Evolutionary conservation across 2,329 filamentous ascomycete genomes (phyloP), one percentile per base, ranked within the genome.

Genomic region (Didymella lethalis): DNA sequence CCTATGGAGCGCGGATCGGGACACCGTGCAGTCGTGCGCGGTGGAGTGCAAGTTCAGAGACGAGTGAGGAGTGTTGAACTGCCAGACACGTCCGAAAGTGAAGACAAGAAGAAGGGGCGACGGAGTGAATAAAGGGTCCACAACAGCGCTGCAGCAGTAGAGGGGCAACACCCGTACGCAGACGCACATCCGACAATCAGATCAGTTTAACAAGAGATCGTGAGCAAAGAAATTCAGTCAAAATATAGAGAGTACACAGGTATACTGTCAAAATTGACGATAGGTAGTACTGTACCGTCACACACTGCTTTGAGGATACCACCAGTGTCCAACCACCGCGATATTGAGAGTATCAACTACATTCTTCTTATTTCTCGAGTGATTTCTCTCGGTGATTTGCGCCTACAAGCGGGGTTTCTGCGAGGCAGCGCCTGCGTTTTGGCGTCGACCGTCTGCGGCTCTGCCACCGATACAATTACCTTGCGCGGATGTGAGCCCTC

Each of bases 341-440:
- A 10, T 23, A 16, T 25, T 28, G 14, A n/a, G 25, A 40, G 16
- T 29, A 25, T 41, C n/a, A n/a, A 41, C 5, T n/a, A 20, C n/a
- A 16, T 40, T 18, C 20, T 29, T 36, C 20, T 47, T 16, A 28
- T 55, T 55, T 4, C 38, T 23, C 28, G 48, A 2, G 7, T 48
- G 34, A 16, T 55, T 10, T 6, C 28, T 45, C n/a, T 48, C 28
- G 20, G 36, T 44, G 36, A 55, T 29, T n/a, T 48, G 38, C 12
- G 52, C 52, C 36, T 43, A 28, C 46, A 44, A 20, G 6, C 45
- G 36, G n/a, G 29, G 45, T 25, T 44, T 55, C 53, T 55, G n/a
- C 38, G 53, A 28, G 29, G 46, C 11, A 3, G 38, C 2, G 20
- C 11, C 18, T 48, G 28, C 7, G 5, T 31, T 3, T 38, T 38